phyloP scores from a whole-genome alignment of 1,284 basidiomycete species.

The Mycena sp. region DNA sequence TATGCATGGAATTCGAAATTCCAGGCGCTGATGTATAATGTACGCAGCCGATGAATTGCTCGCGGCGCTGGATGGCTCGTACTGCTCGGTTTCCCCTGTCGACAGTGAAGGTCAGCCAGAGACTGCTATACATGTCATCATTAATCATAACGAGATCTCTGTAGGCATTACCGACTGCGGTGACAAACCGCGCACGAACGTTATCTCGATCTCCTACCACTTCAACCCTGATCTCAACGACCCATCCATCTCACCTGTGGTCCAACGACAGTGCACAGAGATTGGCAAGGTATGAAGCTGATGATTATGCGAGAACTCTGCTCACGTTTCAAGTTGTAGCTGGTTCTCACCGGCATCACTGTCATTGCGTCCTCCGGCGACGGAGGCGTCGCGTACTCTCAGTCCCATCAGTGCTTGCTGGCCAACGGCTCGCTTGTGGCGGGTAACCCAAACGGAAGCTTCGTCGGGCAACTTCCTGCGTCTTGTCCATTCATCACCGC shows the following conservation, averaged over 20 bases:
- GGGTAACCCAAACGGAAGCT: constrained; percentile 11
- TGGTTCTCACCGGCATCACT: constrained; percentile 57
- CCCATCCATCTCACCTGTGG: constrained; percentile 17
- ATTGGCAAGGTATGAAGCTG: constrained; percentile 13
- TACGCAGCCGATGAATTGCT: constrained; percentile 14
- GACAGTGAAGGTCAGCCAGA: constrained; percentile 6
- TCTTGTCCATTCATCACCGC: constrained; percentile 19
- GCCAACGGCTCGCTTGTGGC: constrained; percentile 1
- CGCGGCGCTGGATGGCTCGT: constrained; percentile 49
- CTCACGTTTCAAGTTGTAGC: constrained; percentile 35
- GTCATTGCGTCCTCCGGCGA: constrained; percentile 50
- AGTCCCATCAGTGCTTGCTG: constrained; percentile 9
- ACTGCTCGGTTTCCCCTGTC: constrained; percentile 46
- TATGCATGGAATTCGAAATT: not conserved
- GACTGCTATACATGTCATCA: not conserved
- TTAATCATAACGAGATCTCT: not conserved
- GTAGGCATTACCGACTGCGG: constrained; percentile 21
- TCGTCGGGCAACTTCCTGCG: constrained; percentile 17
- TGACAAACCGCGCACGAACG: constrained; percentile 15
- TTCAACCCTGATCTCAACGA: constrained; percentile 34
- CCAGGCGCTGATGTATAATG: not conserved
- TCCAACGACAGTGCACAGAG: constrained; percentile 16
- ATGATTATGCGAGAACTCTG: not conserved
- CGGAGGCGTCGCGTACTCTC: constrained; percentile 36
- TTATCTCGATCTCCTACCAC: constrained; percentile 66